A percentile compares a stretch with the other conserved stretches of the same genome.
These are phyloP conservation scores for Ganoderma lingzhi DNA, from an alignment of 1,284 basidiomycete genomes.

Conservation along the genomic window DNA sequence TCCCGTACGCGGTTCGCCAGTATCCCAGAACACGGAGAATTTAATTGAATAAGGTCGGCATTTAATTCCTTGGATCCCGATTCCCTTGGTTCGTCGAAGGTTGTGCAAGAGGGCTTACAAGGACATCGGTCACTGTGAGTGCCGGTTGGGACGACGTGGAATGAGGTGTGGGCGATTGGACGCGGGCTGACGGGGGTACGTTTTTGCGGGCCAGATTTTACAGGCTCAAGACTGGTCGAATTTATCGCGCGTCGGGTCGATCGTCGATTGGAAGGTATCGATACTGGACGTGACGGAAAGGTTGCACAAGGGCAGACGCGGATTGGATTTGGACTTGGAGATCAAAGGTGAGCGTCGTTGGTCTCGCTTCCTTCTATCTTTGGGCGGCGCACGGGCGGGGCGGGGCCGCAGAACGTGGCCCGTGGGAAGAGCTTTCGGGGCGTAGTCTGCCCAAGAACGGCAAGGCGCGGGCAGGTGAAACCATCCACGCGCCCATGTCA, in stretches of 20 bases:
- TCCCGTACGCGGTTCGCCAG: conserved; percentile 29
- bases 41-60: conserved; percentile 36
- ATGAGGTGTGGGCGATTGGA: conserved; percentile 23
- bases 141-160: conserved; percentile 18
- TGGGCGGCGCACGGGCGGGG: conserved; percentile 26
- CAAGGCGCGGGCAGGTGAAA: not conserved
- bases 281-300: conserved; percentile 23
- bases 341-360: conserved; percentile 28
- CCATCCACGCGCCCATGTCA: not conserved
- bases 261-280: conserved; percentile 27
- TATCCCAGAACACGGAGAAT: conserved; percentile 26
- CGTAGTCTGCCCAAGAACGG: not conserved
- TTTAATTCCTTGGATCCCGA: conserved; percentile 33
- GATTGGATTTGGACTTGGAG: conserved; percentile 1
- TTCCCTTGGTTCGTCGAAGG: conserved; percentile 18
- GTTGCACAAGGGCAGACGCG: not conserved
- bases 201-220: conserved; percentile 26
- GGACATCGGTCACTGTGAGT: conserved; percentile 32
- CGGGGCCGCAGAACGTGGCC: conserved; percentile 67
- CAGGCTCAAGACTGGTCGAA: conserved; percentile 29
- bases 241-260: conserved; percentile 19
- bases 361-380: conserved; percentile 37
- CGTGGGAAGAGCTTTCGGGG: conserved; percentile 46
- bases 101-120: conserved; percentile 33
- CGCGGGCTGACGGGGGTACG: conserved; percentile 27